Evolutionary conservation across 2,329 filamentous ascomycete genomes (phyloP), one percentile per base, ranked within the genome.

Genomic region (Aaosphaeria pasadenensis): DNA sequence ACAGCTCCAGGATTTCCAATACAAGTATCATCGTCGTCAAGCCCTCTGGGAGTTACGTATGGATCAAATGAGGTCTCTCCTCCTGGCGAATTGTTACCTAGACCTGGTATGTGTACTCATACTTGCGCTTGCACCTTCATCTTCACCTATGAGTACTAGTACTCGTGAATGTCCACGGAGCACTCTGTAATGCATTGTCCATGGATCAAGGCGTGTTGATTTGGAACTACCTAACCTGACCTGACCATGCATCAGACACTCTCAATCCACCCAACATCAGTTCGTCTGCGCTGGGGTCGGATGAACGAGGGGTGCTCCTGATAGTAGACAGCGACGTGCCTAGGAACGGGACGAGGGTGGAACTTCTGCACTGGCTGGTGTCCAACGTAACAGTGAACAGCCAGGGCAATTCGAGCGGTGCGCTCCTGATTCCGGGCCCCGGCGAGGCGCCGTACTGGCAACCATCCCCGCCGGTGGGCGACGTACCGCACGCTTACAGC

Each of bases 311-410:
- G 42, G 41, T 69, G 38, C 52, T 69, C 33, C 48, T 65, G 42
- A 60, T 67, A 54, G 55, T 69, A 39, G 65, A 69, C 54, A 48
- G 53, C 39, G 65, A 69, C 49, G 64, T 68, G 1, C 64, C 65
- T 6, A 52, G 55, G 29, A 69, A 69, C 55, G 54, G 53, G 45
- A 60, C 54, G 1, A 62, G 65, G 43, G 56, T 65, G 5, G 57
- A 60, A 28, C 57, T 65, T 11, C 52, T 69, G 13, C 64, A 67
- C 55, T 69, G 65, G 64, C 56, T 68, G 42, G 59, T 56, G 28
- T 52, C 60, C 29, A 58, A 59, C 53, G 57, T 66, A 13, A 59
- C 63, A 4, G 42, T 57, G 13, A 39, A 49, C 7, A 45, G 38
- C 45, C 43, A 54, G 13, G 35, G 36, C 30, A 36, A 39, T 38